Base-by-base conservation (phyloP, 495 filamentous ascomycete genomes). In the Bacidia gigantensis region DNA sequence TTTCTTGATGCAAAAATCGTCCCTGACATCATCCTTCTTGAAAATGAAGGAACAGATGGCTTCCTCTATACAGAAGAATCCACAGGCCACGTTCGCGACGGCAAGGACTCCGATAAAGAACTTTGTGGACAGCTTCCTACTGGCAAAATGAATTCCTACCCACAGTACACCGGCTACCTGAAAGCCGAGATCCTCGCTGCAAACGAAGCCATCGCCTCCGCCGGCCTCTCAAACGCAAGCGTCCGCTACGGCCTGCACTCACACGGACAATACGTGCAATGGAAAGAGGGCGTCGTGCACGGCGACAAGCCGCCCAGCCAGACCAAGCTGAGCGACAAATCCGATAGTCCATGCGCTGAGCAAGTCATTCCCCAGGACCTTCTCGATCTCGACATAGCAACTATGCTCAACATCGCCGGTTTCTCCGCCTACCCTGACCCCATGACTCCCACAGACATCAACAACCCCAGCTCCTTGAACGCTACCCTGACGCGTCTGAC, bases 221-320 rank as follows among this genome's bases (percentile, higher is more conserved):
- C 56, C 41, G 56, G 56, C n/a, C 41, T 52, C 25, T 52, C 53
- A 17, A 42, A 41, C n/a, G 48, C 23, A 35, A 46, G 42, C 3
- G 49, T 52, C 17, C 56, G 56, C 38, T 59, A 56, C 18, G 56
- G 56, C 10, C 49, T 59, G 23, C 56, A 59, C 25, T 59, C 56
- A 10, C 56, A 59, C 39, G 56, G 35, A 1, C 56, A 59, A 24
- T 56, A 56, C 44, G 56, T 59, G 24, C 42, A 59, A 32, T 59
- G 56, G 56, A 59, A 59, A 49, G 56, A 59, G 56, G 48, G 26
- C 12, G 25, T 46, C 29, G 56, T 59, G n/a, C 56, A 59, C 46
- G 56, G 53, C 11, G 53, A 47, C 24, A 40, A 49, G 11, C 26
- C 21, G 21, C 45, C 10, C 23, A 49, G 24, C 40, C 48, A 59